Conservation (phyloP, 78 protist genomes). For the Corallochytrium limacisporum region DNA sequence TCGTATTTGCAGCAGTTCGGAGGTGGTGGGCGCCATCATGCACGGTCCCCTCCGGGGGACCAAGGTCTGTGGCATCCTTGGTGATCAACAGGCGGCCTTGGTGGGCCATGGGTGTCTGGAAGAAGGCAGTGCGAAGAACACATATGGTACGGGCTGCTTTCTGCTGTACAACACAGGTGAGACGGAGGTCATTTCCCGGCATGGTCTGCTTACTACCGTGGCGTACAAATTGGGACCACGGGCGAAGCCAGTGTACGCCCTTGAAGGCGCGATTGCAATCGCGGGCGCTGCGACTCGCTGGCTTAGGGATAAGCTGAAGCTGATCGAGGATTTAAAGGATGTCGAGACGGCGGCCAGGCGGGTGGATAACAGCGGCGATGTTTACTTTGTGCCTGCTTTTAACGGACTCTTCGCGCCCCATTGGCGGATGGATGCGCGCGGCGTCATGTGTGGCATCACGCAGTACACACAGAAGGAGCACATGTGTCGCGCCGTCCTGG, state of each 20-base stretch:
- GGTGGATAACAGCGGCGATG: slow-evolving; percentile 35
- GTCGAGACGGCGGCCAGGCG: slow-evolving; percentile 1
- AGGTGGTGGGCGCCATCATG: slow-evolving; percentile 20
- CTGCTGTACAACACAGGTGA: slow-evolving; percentile 67
- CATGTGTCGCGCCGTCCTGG: slow-evolving; percentile 45
- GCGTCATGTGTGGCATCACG: slow-evolving; percentile 46
- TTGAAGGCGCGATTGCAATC: slow-evolving; percentile 52
- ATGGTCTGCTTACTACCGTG: slow-evolving; percentile 91
- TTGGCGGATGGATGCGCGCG: slow-evolving; percentile 43
- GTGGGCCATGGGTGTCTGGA: slow-evolving; percentile 80
- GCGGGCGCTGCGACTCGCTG: slow-evolving; percentile 61
- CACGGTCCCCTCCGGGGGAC: neutral
- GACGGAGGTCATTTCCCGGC: slow-evolving; percentile 37
- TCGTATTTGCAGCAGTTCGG: slow-evolving; percentile 30
- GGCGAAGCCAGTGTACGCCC: neutral
- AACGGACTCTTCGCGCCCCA: slow-evolving; percentile 51
- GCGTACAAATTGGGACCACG: slow-evolving; percentile 38
- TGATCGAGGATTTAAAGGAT: slow-evolving; percentile 7
- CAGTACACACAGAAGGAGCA: slow-evolving; percentile 33
- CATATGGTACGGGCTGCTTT: slow-evolving; percentile 97
- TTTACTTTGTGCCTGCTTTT: slow-evolving; percentile 53
- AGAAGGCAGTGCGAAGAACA: slow-evolving; percentile 51
- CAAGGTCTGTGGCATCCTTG: neutral
- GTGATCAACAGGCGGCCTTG: slow-evolving; percentile 96
- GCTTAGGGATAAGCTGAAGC: slow-evolving; percentile 34